phyloP scores from a whole-genome alignment of 2,329 filamentous ascomycete species.

The Trichoderma sp. region DNA sequence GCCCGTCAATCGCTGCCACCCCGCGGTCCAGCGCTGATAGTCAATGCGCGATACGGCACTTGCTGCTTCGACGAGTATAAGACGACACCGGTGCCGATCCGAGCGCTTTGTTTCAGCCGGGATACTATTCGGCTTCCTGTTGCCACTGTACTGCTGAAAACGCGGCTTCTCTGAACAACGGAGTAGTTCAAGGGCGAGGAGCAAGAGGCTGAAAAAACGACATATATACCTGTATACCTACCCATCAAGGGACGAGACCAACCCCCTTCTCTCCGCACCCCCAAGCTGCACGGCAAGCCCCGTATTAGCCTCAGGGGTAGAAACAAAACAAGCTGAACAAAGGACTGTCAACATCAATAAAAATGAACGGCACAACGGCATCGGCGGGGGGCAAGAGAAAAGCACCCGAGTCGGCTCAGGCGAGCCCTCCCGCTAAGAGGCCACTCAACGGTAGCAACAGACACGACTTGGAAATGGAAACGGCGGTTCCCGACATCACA shows the following conservation, averaged over 20 bases:
- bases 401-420: constrained; percentile 43
- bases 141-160: not conserved
- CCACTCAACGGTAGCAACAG: constrained; percentile 48
- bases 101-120: not conserved
- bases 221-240: not conserved
- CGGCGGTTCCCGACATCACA: constrained; percentile 48
- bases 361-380: constrained; percentile 45
- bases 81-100: not conserved
- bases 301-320: not conserved
- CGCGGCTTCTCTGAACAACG: not conserved
- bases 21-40: constrained; percentile 3
- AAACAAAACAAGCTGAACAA: not conserved
- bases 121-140: not conserved
- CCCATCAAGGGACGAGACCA: not conserved
- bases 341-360: not conserved
- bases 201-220: not conserved
- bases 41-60: constrained; percentile 2
- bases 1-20: constrained; percentile 10
- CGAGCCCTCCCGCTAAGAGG: constrained; percentile 37
- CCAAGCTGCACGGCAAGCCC: not conserved
- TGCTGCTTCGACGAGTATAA: not conserved
- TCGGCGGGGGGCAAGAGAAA: constrained; percentile 53
- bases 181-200: not conserved
- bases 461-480: constrained; percentile 34
- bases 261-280: not conserved